Base-by-base conservation (phyloP, 148 eudicot species). In the Silene uniflora region DNA sequence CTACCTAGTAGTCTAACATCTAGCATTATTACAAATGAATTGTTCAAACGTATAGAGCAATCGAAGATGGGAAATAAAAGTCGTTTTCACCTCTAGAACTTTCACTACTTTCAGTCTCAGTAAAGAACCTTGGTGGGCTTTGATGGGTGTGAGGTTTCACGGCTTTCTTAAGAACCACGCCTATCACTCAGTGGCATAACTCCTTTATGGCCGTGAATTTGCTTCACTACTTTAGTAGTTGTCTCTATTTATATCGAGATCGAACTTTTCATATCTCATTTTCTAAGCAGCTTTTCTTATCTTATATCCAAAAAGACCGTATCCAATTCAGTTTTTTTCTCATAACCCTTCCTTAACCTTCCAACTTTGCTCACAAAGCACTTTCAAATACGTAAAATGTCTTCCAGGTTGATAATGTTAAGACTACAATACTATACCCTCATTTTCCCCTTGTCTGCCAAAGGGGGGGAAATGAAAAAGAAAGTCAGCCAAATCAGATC, bases 261-360 rank as follows among this genome's bases (percentile, higher is more conserved):
- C 42, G 18, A 46, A 67, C 47, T 67, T 67, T 67, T 39, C 12
- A 35, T 14, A 67, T 29, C 69, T 66, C 47, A 66, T 47, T 32
- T 25, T 66, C 67, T 35, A 24, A 32, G 69, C 69, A 66, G 22
- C 69, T 66, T n/a, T n/a, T n/a, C n/a, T n/a, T n/a, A n/a, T n/a
- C n/a, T n/a, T n/a, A n/a, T 27, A 27, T 27, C 29, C 29, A 27
- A 27, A 27, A 27, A 27, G 29, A 27, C 29, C 29, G 29, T 27
- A 27, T 27, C 2, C 29, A 27, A 27, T 27, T 27, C 29, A 27
- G 29, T n/a, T n/a, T 27, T 27, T 27, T 27, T 27, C 29, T 27
- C 29, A 27, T 27, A 27, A 27, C 29, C 29, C 29, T 27, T 27
- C 1, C n/a, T n/a, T n/a, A 27, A 1, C 1, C 29, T 27, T 27